A percentile compares a stretch with the other conserved stretches of the same genome.
Conservation (phyloP, 2,329 filamentous ascomycete genomes). For the Chaetomiaceae sp. region DNA sequence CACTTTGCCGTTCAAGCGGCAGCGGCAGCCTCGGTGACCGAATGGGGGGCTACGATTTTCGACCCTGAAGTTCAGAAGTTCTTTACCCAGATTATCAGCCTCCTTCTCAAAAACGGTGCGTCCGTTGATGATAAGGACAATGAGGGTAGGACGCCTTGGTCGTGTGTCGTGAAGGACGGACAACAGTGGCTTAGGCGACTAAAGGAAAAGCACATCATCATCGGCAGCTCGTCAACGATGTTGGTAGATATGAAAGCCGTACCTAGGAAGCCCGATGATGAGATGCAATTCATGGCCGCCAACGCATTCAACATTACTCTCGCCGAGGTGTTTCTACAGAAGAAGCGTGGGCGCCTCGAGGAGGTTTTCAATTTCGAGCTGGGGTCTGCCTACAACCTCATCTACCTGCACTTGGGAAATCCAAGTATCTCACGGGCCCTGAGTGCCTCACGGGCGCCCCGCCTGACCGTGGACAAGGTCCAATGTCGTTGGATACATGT, state of each 20-base stretch:
- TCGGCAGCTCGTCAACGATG: constrained; percentile 9
- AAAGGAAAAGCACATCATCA: constrained; percentile 10
- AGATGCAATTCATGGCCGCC: constrained; percentile 4
- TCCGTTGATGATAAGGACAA: constrained; percentile 11
- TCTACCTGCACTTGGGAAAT: too few relatives aligned
- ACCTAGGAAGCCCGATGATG: neutral
- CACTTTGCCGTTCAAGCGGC: constrained; percentile 7
- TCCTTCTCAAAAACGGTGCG: constrained; percentile 9
- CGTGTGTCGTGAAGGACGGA: neutral
- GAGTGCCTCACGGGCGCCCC: neutral
- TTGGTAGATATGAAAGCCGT: neutral
- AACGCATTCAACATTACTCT: constrained; percentile 9
- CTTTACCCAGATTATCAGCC: constrained; percentile 10
- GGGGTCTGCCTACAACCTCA: constrained; percentile 4
- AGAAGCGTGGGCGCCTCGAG: constrained; percentile 5
- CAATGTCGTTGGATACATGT: constrained; percentile 14
- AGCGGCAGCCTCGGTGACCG: too few relatives aligned
- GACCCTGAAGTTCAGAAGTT: neutral
- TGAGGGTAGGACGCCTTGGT: constrained; percentile 6
- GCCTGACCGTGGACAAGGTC: constrained; percentile 4
- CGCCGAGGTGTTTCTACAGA: constrained; percentile 13
- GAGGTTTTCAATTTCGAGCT: constrained; percentile 13
- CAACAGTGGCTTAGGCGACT: constrained; percentile 11
- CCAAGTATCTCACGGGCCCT: neutral
- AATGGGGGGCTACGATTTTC: too few relatives aligned